Base-by-base conservation (phyloP, 768 basidiomycete genomes). In the Boletus vinaceobasis region DNA sequence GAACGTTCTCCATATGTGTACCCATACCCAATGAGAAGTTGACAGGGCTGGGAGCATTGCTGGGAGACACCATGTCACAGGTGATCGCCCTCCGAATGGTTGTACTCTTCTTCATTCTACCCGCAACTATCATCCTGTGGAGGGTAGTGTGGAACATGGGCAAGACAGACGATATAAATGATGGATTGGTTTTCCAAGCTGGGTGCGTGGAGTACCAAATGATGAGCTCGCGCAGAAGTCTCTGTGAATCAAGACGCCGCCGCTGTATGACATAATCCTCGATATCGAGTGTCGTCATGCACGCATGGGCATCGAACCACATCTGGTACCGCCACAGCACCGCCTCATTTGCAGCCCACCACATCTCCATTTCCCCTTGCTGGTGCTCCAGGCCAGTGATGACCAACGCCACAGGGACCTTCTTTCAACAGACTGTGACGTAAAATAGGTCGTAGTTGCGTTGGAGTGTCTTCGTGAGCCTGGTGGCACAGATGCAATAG, bases 361-460 rank as follows among this genome's bases (percentile, higher is more conserved):
- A 68, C 2, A 33, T 35, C 32, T 68, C 68, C 68, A 66, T 69
- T 3, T 32, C 19, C 0, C 13, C 39, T 2, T 42, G 29, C 10
- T 64, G 52, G 32, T 66, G 42, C 49, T 74, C 75, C 8, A 76
- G 60, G 17, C 71, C 73, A 0, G 73, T 75, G 4, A 75, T 57
- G 7, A 70, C 70, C 7, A 75, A 42, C 0, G 69, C 62, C 9
- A 71, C 62, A 0, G 72, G 75, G 2, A 75, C 75, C 27, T 62
- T 48, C 31, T 59, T 52, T n/a, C 57, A 63, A 50, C 74, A 76
- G 26, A 76, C 63, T 2, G 66, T 59, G n/a, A 66, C 54, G 19
- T 64, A 60, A 40, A 74, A 72, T 1, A 73, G 42, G 17, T 60
- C 57, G 62, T 72, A 76, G 56, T 74, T 74, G 31, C 61, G 62